phyloP scores from a whole-genome alignment of 1,139 yeast genomes.

The Suhomyces chickasaworum region DNA sequence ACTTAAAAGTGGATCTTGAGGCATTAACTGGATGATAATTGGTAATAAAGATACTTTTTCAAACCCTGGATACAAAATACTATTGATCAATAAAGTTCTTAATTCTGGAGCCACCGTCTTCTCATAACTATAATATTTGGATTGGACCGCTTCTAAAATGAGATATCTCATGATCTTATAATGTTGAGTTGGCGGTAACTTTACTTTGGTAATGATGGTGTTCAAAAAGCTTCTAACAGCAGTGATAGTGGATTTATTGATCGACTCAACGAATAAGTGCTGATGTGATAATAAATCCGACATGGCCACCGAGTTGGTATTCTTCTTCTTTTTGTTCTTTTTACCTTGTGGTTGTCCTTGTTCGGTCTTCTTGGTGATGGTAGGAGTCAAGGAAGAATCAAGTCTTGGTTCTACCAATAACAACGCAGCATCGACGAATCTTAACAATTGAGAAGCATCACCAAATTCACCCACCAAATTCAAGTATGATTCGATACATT shows the following conservation, averaged over 20 bases:
- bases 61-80: slow-evolving; percentile 67
- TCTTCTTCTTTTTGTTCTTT: slow-evolving; percentile 46
- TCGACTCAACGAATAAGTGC: slow-evolving; percentile 51
- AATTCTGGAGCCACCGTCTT: slow-evolving; percentile 34
- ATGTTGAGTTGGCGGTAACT: slow-evolving; percentile 64
- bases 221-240: slow-evolving; percentile 53
- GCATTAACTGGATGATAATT: slow-evolving; percentile 58
- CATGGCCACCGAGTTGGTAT: slow-evolving; percentile 48
- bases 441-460: slow-evolving; percentile 42
- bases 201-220: slow-evolving; percentile 49
- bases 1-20: slow-evolving; percentile 45
- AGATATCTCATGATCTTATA: slow-evolving; percentile 61
- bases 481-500: slow-evolving; percentile 32
- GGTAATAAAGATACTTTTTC: slow-evolving; percentile 69
- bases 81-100: slow-evolving; percentile 45
- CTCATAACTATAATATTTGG: slow-evolving; percentile 29
- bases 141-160: slow-evolving; percentile 48
- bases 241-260: slow-evolving; percentile 39
- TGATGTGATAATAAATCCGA: slow-evolving; percentile 75
- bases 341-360: slow-evolving; percentile 15
- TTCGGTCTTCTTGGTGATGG: slow-evolving; percentile 10
- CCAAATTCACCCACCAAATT: slow-evolving; percentile 33
- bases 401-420: slow-evolving; percentile 46
- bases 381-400: slow-evolving; percentile 16
- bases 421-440: slow-evolving; percentile 51